phyloP scores from a whole-genome alignment of 2,329 filamentous ascomycete species.

The Talaromyces pinophilus region DNA sequence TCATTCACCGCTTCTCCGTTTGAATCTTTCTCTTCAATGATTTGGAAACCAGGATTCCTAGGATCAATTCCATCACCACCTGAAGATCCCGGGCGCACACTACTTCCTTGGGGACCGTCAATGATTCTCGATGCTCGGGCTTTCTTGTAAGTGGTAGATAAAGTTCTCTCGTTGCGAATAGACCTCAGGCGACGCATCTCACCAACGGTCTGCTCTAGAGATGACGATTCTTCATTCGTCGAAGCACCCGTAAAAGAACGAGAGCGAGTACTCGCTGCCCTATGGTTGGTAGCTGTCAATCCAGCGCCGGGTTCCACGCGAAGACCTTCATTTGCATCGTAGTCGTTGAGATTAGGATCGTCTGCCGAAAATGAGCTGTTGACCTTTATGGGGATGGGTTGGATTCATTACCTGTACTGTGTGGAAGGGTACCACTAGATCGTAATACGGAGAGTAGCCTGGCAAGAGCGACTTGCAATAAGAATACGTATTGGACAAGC shows the following conservation, averaged over 20 bases:
- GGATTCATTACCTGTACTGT: conserved; percentile 58
- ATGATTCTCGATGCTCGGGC: conserved; percentile 89
- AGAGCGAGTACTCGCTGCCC: conserved; percentile 56
- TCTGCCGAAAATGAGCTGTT: conserved; percentile 47
- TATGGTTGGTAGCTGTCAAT: not conserved
- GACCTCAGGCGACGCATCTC: conserved; percentile 91
- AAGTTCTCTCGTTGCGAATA: conserved; percentile 87
- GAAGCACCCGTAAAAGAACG: conserved; percentile 69
- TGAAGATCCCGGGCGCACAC: conserved; percentile 69
- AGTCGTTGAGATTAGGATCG: conserved; percentile 67
- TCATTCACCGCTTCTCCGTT: conserved; percentile 71
- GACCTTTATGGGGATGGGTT: not conserved
- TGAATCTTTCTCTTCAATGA: conserved; percentile 74
- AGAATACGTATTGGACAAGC: conserved; percentile 90
- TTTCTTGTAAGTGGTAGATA: conserved; percentile 90
- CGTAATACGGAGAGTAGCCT: conserved; percentile 83
- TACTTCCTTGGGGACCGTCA: conserved; percentile 74
- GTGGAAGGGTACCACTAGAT: conserved; percentile 76
- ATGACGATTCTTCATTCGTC: conserved; percentile 63
- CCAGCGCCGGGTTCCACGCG: conserved; percentile 32
- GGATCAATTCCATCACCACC: conserved; percentile 60
- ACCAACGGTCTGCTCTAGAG: conserved; percentile 92
- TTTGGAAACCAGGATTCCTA: conserved; percentile 66
- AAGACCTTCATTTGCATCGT: conserved; percentile 67
- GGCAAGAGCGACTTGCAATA: conserved; percentile 87